These are phyloP conservation scores for Solanum rostratum DNA, from an alignment of 257 asterid species.

Conservation along the genomic window DNA sequence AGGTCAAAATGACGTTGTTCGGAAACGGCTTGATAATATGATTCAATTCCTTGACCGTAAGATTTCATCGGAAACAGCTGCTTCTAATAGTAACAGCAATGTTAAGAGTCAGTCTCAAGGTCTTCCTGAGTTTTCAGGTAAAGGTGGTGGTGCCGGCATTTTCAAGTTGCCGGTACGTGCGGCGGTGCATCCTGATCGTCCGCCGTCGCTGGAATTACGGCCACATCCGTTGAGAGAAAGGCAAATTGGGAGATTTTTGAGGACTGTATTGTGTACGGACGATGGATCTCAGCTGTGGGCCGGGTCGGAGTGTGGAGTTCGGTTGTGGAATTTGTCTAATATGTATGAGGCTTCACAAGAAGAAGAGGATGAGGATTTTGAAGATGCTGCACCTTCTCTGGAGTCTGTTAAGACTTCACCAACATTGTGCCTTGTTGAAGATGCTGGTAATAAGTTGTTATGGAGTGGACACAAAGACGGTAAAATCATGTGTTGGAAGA, in stretches of 20 bases:
- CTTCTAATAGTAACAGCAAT: neutral
- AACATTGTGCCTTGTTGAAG: conserved; percentile 63
- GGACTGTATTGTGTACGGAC: conserved; percentile 43
- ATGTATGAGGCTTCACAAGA: conserved; percentile 32
- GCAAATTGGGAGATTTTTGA: conserved; percentile 67
- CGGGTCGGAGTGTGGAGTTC: conserved; percentile 77
- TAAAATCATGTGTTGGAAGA: conserved; percentile 76
- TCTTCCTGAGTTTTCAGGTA: conserved; percentile 53
- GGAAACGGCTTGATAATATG: conserved; percentile 81
- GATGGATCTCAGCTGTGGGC: conserved; percentile 83
- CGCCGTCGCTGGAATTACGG: conserved; percentile 73
- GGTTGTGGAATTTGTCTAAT: conserved; percentile 67
- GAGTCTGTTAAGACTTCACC: conserved; percentile 50
- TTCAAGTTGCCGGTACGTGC: conserved; percentile 59
- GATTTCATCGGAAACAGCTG: conserved; percentile 33
- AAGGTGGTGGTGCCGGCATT: conserved; percentile 58
- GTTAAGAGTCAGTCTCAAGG: conserved; percentile 19
- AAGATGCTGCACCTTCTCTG: conserved; percentile 53
- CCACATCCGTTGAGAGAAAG: conserved; percentile 82
- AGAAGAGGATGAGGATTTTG: conserved; percentile 23
- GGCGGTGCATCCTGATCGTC: conserved; percentile 61
- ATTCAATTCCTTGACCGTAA: conserved; percentile 75
- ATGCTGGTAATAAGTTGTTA: conserved; percentile 59
- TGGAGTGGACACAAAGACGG: conserved; percentile 99
- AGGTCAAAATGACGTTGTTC: conserved; percentile 34